Percentiles rank a stretch among this genome's conserved stretches.
phyloP scores from a whole-genome alignment of 306 rosid species.

The Carpinus viminea region DNA sequence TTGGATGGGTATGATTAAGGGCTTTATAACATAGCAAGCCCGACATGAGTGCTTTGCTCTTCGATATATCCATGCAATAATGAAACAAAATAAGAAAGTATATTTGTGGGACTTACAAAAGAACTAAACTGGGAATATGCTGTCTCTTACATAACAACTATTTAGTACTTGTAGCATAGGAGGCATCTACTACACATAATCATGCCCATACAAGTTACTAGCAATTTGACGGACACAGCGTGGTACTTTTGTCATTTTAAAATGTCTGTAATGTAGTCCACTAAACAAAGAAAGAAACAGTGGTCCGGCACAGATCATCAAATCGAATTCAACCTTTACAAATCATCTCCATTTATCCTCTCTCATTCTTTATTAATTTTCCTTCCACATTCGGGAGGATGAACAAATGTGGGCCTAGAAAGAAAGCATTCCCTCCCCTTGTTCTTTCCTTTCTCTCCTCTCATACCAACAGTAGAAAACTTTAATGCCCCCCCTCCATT shows the following conservation, averaged over 20 bases:
- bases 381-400: background rate
- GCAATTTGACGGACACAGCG: background rate
- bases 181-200: background rate
- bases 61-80: conserved; percentile 3
- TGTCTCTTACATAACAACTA: background rate
- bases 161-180: background rate
- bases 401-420: background rate
- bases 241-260: background rate
- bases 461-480: background rate
- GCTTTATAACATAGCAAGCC: background rate
- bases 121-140: background rate
- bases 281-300: background rate
- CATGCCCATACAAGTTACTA: background rate
- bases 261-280: background rate
- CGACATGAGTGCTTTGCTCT: background rate
- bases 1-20: background rate
- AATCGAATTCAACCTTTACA: background rate
- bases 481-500: background rate
- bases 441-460: background rate
- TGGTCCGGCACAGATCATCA: background rate
- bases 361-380: background rate
- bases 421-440: background rate
- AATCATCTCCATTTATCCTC: too few relatives aligned
- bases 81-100: background rate
- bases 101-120: background rate